A percentile compares a stretch with the other conserved stretches of the same genome.
phyloP scores from a whole-genome alignment of 768 basidiomycete genomes.

The Porpolomopsis calyptriformis region DNA sequence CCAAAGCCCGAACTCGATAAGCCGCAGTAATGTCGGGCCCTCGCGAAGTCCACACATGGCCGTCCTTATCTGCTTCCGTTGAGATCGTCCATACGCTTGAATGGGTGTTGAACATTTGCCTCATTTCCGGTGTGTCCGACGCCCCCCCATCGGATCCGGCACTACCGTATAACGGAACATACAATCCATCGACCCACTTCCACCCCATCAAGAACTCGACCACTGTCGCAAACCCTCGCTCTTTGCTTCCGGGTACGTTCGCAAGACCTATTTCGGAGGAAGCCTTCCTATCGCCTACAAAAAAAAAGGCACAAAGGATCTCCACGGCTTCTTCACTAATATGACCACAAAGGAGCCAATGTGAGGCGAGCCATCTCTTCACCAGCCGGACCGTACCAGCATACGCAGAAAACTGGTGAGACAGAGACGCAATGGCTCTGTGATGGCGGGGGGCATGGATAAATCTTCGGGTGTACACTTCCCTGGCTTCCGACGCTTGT shows the following conservation, averaged over 20 bases:
- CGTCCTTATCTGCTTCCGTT: slow-evolving; percentile 68
- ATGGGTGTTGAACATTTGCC: not conserved
- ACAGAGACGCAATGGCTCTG: slow-evolving; percentile 64
- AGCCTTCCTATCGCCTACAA: slow-evolving; percentile 42
- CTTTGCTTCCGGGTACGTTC: slow-evolving; percentile 61
- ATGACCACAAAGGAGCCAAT: slow-evolving; percentile 73
- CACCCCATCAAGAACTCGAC: slow-evolving; percentile 69
- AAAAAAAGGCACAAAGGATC: slow-evolving; percentile 70
- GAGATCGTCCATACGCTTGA: slow-evolving; percentile 64
- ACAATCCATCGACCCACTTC: slow-evolving; percentile 69
- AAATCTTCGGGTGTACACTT: slow-evolving; percentile 60
- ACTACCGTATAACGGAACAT: slow-evolving; percentile 60
- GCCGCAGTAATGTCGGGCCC: slow-evolving; percentile 67
- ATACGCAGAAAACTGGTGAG: slow-evolving; percentile 71
- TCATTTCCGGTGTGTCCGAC: not conserved
- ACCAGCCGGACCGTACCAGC: slow-evolving; percentile 77
- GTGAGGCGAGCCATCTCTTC: slow-evolving; percentile 87
- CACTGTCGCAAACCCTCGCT: slow-evolving; percentile 67
- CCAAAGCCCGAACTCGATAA: slow-evolving; percentile 58
- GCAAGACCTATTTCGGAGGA: slow-evolving; percentile 26
- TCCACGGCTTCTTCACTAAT: slow-evolving; percentile 75
- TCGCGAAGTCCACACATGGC: slow-evolving; percentile 63
- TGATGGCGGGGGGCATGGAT: slow-evolving; percentile 79
- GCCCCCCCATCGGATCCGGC: not conserved
- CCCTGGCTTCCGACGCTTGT: slow-evolving; percentile 45